Base-by-base conservation (phyloP, 805 yeast genomes). In the Pichia rugopelliculosa region DNA sequence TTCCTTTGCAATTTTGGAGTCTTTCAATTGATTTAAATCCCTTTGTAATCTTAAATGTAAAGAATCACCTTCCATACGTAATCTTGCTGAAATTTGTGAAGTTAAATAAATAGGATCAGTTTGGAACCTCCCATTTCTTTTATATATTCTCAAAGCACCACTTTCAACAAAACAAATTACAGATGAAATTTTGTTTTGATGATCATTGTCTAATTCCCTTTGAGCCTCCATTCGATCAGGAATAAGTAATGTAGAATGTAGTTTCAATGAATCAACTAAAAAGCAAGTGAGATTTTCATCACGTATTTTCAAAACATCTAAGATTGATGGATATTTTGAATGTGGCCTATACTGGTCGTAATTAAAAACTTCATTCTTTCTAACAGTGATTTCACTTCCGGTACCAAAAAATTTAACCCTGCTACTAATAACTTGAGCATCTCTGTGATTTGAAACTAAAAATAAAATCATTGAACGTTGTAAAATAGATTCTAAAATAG, bases 361-460 rank as follows among this genome's bases (percentile, higher is more conserved):
- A 48, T 78, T 73, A 56, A 84, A 86, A 9, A 63, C 61, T 55
- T 87, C 93, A 22, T 72, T 69, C 42, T 61, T 69, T 50, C 88
- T 69, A 2, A 74, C 72, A 22, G 79, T 62, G 9, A 84, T 71
- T 41, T 73, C 72, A 20, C 68, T 56, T 23, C 54, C 56, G 9
- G 67, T 53, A 39, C 65, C 65, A 49, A 64, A 59, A 25, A 59
- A 46, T 47, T 56, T 61, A 56, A 70, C 56, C 24, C 71, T 52
- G 0, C 59, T 53, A 13, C 70, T 66, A 44, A 83, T 57, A 1
- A 64, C 56, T 11, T 62, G 60, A 39, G 80, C 71, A 59, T 91
- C 98, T 25, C 71, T 71, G 23, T 44, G 45, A 57, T 76, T 77
- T 33, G 77, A 71, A 1, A 87, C 96, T 33, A 86, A 70, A 63